Evolutionary conservation across 2,329 filamentous ascomycete genomes (phyloP).

Genomic region (Colletotrichum siamense): DNA sequence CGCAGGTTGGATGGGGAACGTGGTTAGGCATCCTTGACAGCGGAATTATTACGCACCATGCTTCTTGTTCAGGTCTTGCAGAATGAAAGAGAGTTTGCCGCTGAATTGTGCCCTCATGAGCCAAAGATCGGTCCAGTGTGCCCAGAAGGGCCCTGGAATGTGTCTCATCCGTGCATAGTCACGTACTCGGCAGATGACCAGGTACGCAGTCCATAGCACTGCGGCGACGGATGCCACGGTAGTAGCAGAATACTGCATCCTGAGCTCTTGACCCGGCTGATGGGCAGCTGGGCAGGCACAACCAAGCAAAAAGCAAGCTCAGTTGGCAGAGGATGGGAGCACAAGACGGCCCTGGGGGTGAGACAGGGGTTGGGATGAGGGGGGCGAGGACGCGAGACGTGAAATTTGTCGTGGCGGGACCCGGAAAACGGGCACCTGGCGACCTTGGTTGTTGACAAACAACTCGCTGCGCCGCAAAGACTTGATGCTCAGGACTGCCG

Average conservation of each 20-base stretch:
- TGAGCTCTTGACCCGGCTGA: not conserved
- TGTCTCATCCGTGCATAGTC: slow-evolving; percentile 28
- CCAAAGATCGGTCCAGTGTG: slow-evolving; percentile 34
- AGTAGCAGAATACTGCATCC: not conserved
- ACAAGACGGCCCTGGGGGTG: not conserved
- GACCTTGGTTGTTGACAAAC: not conserved
- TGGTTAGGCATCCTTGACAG: not conserved
- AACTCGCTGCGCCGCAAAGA: not conserved
- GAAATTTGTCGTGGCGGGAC: not conserved
- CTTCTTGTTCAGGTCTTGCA: slow-evolving; percentile 24
- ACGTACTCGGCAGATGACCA: not conserved
- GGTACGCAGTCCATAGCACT: not conserved
- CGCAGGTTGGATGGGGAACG: not conserved
- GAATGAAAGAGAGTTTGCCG: slow-evolving; percentile 28
- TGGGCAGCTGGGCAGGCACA: not conserved
- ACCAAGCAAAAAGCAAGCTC: not conserved
- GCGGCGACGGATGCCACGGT: not conserved
- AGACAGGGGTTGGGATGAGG: not conserved
- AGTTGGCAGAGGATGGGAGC: not conserved
- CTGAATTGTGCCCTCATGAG: slow-evolving; percentile 26
- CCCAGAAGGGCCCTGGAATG: slow-evolving; percentile 31
- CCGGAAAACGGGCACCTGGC: not conserved
- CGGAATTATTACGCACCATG: slow-evolving; percentile 24
- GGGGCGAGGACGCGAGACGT: not conserved
- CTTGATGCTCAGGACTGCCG: not conserved